These are phyloP conservation scores for Medicago arabica DNA, from an alignment of 306 rosid genomes.

Conservation along the genomic window DNA sequence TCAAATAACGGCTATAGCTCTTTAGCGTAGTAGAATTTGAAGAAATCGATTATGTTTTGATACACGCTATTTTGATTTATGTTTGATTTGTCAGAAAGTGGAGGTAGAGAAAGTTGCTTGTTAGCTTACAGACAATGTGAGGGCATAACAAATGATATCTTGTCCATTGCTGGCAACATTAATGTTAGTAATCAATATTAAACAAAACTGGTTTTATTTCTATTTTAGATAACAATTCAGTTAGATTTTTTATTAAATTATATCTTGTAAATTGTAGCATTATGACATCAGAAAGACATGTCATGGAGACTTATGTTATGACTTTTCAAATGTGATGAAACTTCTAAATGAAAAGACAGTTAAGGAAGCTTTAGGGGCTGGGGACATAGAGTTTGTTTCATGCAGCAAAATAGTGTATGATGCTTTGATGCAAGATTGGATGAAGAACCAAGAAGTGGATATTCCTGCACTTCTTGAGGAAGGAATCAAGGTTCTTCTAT, in stretches of 20 bases:
- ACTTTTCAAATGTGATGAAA: slow-evolving; percentile 73
- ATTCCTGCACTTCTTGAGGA: slow-evolving; percentile 87
- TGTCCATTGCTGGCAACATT: slow-evolving; percentile 47
- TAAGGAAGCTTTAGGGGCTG: slow-evolving; percentile 72
- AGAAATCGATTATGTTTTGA: neutral
- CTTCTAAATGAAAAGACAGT: slow-evolving; percentile 59
- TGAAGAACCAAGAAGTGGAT: slow-evolving; percentile 79
- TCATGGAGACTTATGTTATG: slow-evolving; percentile 73
- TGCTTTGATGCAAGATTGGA: slow-evolving; percentile 69
- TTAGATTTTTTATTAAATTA: neutral
- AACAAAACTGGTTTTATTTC: neutral
- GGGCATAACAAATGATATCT: slow-evolving; percentile 48
- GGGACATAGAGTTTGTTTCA: slow-evolving; percentile 61
- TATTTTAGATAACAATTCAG: neutral
- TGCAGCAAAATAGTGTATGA: slow-evolving; percentile 64
- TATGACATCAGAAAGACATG: slow-evolving; percentile 87
- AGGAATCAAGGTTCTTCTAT: slow-evolving; percentile 79
- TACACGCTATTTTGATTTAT: too few species aligned
- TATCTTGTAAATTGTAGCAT: slow-evolving; percentile 55
- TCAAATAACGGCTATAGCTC: neutral
- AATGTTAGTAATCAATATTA: slow-evolving; percentile 57
- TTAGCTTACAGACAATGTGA: slow-evolving; percentile 48
- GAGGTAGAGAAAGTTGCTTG: slow-evolving; percentile 62
- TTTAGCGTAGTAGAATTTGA: neutral
- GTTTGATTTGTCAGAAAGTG: slow-evolving; percentile 48